Evolutionary conservation across 1,284 basidiomycete species (phyloP).

Genomic region (Trichosporon sp.): DNA sequence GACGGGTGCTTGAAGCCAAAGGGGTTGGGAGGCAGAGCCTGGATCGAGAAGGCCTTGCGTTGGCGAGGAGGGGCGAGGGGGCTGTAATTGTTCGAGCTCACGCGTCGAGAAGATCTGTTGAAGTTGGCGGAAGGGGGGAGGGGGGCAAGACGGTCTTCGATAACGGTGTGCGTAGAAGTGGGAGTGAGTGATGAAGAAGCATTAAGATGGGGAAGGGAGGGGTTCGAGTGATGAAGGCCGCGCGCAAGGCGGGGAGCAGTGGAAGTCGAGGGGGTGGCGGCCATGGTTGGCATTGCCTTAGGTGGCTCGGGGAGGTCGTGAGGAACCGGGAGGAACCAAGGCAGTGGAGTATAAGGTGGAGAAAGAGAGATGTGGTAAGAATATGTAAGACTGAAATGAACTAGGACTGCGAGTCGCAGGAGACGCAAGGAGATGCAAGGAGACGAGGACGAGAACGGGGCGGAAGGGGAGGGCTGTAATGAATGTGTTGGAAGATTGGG

Average conservation of each 20-base stretch:
- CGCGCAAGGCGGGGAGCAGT: not conserved
- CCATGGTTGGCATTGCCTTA: not conserved
- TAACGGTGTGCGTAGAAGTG: not conserved
- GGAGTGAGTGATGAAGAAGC: not conserved
- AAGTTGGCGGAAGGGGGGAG: not conserved
- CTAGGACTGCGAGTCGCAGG: not conserved
- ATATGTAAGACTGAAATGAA: not conserved
- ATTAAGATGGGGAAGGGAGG: not conserved
- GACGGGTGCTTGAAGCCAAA: conserved; percentile 1
- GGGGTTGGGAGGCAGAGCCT: not conserved
- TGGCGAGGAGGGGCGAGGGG: not conserved
- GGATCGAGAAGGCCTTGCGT: conserved; percentile 1
- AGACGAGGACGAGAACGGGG: not conserved
- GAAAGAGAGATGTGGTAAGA: not conserved
- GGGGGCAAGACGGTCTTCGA: not conserved
- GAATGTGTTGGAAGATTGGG: not conserved
- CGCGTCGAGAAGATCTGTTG: not conserved
- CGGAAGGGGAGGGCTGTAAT: not conserved
- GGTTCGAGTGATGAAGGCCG: conserved; percentile 1
- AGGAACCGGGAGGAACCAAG: not conserved
- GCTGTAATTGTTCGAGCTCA: conserved; percentile 2
- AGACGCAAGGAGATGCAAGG: not conserved
- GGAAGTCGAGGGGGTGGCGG: not conserved
- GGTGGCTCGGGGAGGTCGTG: not conserved
- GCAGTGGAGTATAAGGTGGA: not conserved